phyloP scores from a whole-genome alignment of 352 stramenopile species.

The Globisporangium perplexum region DNA sequence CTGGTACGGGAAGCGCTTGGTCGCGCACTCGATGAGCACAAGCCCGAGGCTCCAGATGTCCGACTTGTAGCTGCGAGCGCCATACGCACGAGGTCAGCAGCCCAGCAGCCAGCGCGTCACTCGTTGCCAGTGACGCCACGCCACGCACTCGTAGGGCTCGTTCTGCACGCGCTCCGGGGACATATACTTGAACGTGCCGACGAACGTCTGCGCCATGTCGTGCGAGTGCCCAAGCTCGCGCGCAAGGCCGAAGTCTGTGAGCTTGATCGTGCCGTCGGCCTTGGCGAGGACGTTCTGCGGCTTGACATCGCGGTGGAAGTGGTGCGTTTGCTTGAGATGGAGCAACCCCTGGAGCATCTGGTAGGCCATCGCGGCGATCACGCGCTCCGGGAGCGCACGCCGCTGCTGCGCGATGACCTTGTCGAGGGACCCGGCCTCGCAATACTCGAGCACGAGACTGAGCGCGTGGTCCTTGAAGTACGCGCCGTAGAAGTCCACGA shows the following conservation, averaged over 20 bases:
- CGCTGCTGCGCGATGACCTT: constrained; percentile 20
- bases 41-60: constrained; percentile 77
- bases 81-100: constrained; percentile 1
- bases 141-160: constrained; percentile 58
- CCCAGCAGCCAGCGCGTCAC: neutral
- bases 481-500: constrained; percentile 63
- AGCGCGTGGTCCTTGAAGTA: constrained; percentile 73
- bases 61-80: constrained; percentile 56
- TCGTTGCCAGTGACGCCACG: neutral
- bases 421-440: constrained; percentile 56
- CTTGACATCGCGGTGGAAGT: constrained; percentile 94
- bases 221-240: constrained; percentile 58
- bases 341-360: constrained; percentile 54
- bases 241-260: constrained; percentile 75
- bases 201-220: constrained; percentile 83
- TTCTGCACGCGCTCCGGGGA: constrained; percentile 88
- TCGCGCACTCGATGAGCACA: constrained; percentile 68
- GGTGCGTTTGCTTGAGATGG: constrained; percentile 52
- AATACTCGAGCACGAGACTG: constrained; percentile 66
- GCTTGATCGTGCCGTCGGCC: constrained; percentile 66
- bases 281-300: constrained; percentile 91
- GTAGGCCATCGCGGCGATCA: constrained; percentile 52
- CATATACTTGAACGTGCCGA: constrained; percentile 93
- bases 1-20: constrained; percentile 46
- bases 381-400: constrained; percentile 27